Conservation (phyloP, 345 rosid genomes). For the Theobroma cacao region DNA sequence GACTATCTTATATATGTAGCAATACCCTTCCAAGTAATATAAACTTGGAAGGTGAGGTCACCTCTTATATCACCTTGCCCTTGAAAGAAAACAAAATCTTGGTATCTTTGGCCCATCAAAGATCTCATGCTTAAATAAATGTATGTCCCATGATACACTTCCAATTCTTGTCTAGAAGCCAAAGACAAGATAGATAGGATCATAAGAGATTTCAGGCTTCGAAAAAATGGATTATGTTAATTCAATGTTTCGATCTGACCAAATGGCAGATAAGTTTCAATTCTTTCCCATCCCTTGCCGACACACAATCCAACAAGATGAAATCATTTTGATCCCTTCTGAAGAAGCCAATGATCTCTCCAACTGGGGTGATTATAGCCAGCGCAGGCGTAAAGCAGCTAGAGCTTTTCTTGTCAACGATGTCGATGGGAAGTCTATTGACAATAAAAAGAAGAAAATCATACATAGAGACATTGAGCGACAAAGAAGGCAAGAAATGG, state of each 20-base stretch:
- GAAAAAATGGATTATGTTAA: background rate
- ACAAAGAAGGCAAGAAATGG: slow-evolving; percentile 48
- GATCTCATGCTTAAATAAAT: background rate
- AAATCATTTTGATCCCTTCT: background rate
- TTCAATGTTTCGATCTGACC: background rate
- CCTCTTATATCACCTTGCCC: background rate
- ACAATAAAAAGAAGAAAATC: slow-evolving; percentile 26
- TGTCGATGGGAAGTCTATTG: background rate
- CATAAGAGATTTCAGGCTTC: background rate
- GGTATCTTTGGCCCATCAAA: background rate
- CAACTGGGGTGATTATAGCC: background rate
- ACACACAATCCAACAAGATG: background rate
- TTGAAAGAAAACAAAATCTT: background rate
- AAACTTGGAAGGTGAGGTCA: too few species aligned
- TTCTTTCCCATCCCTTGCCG: background rate
- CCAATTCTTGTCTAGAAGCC: background rate
- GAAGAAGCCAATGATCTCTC: background rate
- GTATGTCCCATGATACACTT: background rate
- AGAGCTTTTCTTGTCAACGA: background rate
- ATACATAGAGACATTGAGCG: slow-evolving; percentile 38
- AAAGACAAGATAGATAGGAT: background rate
- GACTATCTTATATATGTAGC: background rate
- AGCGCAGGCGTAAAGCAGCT: background rate
- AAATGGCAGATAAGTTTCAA: background rate
- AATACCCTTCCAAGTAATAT: background rate